Base-by-base conservation (phyloP, 139 green algal species). In the Chlorella ohadii region DNA sequence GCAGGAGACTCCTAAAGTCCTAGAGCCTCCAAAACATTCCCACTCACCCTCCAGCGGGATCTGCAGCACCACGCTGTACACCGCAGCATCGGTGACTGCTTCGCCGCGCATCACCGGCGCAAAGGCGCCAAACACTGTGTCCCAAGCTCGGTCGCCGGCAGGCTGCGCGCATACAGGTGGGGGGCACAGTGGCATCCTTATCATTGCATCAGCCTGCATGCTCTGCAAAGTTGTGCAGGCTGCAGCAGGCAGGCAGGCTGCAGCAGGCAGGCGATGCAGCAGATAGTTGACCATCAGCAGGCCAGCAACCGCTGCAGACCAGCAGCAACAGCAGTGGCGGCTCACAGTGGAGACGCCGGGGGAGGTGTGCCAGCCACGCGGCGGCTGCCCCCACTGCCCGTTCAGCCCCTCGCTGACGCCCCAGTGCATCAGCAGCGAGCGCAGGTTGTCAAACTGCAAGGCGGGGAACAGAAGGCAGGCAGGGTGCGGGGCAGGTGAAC, bases 361-460 rank as follows among this genome's bases (percentile, higher is more conserved):
- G 27, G 44, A 65, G 27, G 86, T 85, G 39, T 85, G 82, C 82
- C 82, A 90, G 57, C 86, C 86, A 25, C 70, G 34, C 3, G 86
- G 86, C 27, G 79, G 83, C 73, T 68, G 44, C 27, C 19, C 27
- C 86, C 86, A 90, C 28, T 39, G 56, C 22, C 71, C 67, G 17
- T 41, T 11, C 4, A 27, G 19, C 3, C 61, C 57, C 61, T 83
- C 71, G 41, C 61, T 41, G 28, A 44, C 38, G 77, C 73, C 79
- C 86, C 86, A 90, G 81, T 90, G 86, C 82, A 87, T 78, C 55
- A 85, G 71, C n/a, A 90, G 59, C n/a, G 59, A 64, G 57, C 65
- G 74, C 67, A 87, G 82, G 68, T 76, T 72, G 55, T 44, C 65
- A 23, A 73, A 63, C 22, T 85, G 72, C 61, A 87, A 67, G 20